These are phyloP conservation scores for Ophioceras dolichostomum DNA, from an alignment of 2,329 filamentous ascomycete species.

Conservation along the genomic window DNA sequence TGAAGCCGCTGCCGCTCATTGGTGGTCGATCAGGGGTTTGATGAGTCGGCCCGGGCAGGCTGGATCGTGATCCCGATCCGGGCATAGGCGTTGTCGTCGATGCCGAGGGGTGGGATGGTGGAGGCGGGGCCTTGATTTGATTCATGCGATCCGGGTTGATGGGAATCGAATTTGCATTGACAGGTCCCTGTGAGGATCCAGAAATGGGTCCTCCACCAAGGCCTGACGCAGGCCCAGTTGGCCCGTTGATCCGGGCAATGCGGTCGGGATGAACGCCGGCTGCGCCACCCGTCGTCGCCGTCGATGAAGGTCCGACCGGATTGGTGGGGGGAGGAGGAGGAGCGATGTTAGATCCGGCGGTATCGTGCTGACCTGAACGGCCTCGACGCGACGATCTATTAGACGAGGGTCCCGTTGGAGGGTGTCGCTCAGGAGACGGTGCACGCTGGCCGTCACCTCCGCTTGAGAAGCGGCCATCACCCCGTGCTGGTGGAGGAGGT, in stretches of 20 bases:
- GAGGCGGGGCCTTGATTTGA: constrained; percentile 22
- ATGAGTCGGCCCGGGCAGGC: neutral
- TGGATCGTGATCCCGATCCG: neutral
- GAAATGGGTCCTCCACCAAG: constrained; percentile 7
- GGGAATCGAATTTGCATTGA: constrained; percentile 31
- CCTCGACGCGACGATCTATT: constrained; percentile 17
- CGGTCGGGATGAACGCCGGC: constrained; percentile 30
- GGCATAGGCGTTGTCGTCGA: constrained; percentile 4
- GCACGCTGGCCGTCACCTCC: constrained; percentile 26
- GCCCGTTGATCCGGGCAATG: constrained; percentile 21
- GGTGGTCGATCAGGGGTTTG: neutral
- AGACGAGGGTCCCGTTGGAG: constrained; percentile 40
- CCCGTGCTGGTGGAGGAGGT: constrained; percentile 21
- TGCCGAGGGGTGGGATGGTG: constrained; percentile 14
- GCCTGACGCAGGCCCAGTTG: constrained; percentile 2
- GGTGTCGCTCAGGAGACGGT: constrained; percentile 35
- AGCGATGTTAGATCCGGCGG: constrained; percentile 5
- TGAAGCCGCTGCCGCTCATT: neutral
- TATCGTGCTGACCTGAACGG: constrained; percentile 23
- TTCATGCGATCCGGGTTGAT: constrained; percentile 24
- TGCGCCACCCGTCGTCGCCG: too few species aligned
- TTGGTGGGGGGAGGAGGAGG: too few species aligned
- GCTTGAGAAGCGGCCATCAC: constrained; percentile 27
- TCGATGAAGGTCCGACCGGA: too few species aligned
- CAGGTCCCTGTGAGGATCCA: constrained; percentile 7